phyloP scores from a whole-genome alignment of 129 eudicot species.

The Solidago caesia region DNA sequence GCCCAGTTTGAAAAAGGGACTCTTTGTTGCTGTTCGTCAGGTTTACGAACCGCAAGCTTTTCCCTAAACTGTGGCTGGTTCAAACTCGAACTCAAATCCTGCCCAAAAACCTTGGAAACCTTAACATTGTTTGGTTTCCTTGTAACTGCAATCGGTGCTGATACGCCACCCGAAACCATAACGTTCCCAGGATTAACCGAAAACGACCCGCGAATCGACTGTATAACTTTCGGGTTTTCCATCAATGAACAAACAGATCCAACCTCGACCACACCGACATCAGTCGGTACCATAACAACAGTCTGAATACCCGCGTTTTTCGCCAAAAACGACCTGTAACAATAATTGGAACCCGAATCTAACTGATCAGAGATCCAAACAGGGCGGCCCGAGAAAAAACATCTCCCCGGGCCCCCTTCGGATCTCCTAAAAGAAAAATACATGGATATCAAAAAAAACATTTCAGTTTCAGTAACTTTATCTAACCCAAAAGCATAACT shows the following conservation, averaged over 20 bases:
- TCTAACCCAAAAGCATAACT: slow-evolving; percentile 76
- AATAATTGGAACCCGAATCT: slow-evolving; percentile 53
- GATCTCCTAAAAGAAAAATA: slow-evolving; percentile 70
- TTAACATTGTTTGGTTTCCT: slow-evolving; percentile 3
- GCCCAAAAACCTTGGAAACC: slow-evolving; percentile 78
- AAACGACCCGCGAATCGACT: slow-evolving; percentile 51
- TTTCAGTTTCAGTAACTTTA: slow-evolving; percentile 84
- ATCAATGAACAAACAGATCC: slow-evolving; percentile 66
- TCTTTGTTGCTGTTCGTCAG: slow-evolving; percentile 36
- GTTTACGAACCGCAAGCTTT: slow-evolving; percentile 52
- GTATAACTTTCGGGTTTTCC: slow-evolving; percentile 52
- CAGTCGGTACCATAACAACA: slow-evolving; percentile 77
- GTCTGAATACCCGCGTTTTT: slow-evolving; percentile 88
- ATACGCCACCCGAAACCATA: neutral
- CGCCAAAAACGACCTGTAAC: slow-evolving; percentile 68
- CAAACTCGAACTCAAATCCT: slow-evolving; percentile 47
- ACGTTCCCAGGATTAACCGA: slow-evolving; percentile 26
- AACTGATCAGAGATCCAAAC: slow-evolving; percentile 60
- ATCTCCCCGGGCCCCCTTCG: slow-evolving; percentile 84
- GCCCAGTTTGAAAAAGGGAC: slow-evolving; percentile 52
- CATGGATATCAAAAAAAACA: slow-evolving; percentile 87
- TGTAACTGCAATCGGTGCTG: slow-evolving; percentile 31
- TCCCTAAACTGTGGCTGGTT: slow-evolving; percentile 51
- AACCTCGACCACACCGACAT: slow-evolving; percentile 72
- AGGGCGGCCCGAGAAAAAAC: slow-evolving; percentile 60